Evolutionary conservation across 2,329 filamentous ascomycete genomes (phyloP).

Genomic region (Penicillium thymicola): DNA sequence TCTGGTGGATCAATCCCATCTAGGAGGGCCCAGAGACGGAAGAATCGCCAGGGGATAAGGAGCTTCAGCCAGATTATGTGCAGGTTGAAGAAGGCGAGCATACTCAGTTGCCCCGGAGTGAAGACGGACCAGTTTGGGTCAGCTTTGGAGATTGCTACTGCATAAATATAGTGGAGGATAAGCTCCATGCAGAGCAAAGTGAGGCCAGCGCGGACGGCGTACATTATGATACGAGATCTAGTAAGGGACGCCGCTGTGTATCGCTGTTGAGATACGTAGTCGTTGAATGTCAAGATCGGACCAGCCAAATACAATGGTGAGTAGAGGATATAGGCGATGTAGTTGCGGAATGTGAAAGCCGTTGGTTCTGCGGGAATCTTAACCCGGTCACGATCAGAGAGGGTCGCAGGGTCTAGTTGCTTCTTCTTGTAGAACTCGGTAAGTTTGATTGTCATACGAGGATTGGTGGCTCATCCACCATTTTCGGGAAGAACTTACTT

Average conservation of each 20-base stretch:
- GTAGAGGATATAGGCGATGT: constrained; percentile 84
- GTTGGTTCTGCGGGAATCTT: constrained; percentile 65
- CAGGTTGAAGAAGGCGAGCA: constrained; percentile 93
- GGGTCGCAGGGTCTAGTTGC: constrained; percentile 82
- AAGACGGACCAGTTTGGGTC: constrained; percentile 77
- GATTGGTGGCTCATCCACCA: background rate
- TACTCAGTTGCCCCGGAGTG: constrained; percentile 78
- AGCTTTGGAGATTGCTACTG: constrained; percentile 83
- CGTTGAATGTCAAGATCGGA: constrained; percentile 95
- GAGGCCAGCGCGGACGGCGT: constrained; percentile 77
- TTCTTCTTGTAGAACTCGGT: constrained; percentile 75
- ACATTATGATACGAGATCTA: constrained; percentile 67
- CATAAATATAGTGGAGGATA: constrained; percentile 86
- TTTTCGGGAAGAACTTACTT: constrained; percentile 60
- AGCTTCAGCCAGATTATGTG: constrained; percentile 98
- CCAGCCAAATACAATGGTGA: constrained; percentile 89
- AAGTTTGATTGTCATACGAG: background rate
- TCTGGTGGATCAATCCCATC: constrained; percentile 94
- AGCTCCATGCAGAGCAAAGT: constrained; percentile 86
- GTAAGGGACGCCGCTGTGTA: constrained; percentile 71
- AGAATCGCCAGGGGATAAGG: constrained; percentile 94
- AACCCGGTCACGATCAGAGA: constrained; percentile 87
- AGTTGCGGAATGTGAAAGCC: constrained; percentile 79
- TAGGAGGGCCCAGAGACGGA: constrained; percentile 89
- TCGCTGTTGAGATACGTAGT: constrained; percentile 85